phyloP scores from a whole-genome alignment of 352 stramenopile species.

The Phytophthora foliorum region DNA sequence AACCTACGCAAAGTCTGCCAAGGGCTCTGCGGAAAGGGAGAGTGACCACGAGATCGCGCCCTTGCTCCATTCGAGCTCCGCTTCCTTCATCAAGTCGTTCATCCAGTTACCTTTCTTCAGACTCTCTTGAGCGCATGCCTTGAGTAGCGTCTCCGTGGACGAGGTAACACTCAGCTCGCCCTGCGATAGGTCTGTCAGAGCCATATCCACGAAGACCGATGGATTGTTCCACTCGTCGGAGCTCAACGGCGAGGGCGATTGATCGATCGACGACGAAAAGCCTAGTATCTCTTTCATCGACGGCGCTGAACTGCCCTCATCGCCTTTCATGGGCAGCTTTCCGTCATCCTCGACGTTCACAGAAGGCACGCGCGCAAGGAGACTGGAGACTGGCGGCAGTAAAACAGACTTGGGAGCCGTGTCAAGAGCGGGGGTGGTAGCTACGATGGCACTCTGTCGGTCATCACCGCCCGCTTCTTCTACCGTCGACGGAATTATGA shows the following conservation, averaged over 20 bases:
- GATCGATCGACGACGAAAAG: conserved; percentile 24
- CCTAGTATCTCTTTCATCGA: conserved; percentile 38
- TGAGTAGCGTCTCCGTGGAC: conserved; percentile 1
- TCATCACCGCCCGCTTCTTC: not conserved
- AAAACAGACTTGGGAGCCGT: conserved; percentile 1
- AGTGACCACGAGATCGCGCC: conserved; percentile 69
- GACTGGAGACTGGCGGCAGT: conserved; percentile 22
- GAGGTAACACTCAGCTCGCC: conserved; percentile 36
- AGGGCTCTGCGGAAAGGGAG: conserved; percentile 45
- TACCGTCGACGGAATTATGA: conserved; percentile 15
- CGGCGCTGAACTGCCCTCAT: conserved; percentile 25
- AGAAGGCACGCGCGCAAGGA: conserved; percentile 2
- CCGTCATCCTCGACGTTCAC: conserved; percentile 18
- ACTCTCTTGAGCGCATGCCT: conserved; percentile 22
- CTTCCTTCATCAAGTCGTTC: conserved; percentile 66
- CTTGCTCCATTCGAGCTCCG: conserved; percentile 69
- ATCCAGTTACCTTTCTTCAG: conserved; percentile 54
- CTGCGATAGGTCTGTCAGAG: conserved; percentile 58
- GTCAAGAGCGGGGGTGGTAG: not conserved
- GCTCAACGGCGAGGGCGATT: conserved; percentile 60
- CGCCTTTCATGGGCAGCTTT: conserved; percentile 4
- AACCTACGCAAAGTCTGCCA: conserved; percentile 53
- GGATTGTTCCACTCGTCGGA: conserved; percentile 74
- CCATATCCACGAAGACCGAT: conserved; percentile 53
- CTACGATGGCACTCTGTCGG: conserved; percentile 1